Base-by-base conservation (phyloP, 495 filamentous ascomycete genomes). In the Acidomyces sp. region DNA sequence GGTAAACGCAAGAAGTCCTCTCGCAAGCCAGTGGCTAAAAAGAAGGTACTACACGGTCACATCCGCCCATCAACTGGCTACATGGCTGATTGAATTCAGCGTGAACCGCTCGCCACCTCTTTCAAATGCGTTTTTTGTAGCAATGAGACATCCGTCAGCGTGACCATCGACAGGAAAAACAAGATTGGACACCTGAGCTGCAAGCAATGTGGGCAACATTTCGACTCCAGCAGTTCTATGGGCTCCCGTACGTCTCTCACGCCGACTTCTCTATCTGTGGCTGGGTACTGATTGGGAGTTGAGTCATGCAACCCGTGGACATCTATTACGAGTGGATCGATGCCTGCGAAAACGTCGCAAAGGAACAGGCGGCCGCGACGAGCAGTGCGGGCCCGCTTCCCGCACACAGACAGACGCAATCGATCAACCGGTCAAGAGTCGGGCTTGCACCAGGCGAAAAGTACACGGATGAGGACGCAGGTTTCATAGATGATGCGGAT, bases 41-140 rank as follows among this genome's bases (percentile, higher is more conserved):
- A 80, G 62, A 94, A 80, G 78, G 85, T 88, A 41, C 29, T 20
- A 11, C 19, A 23, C 4, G 19, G 9, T 17, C 28, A 12, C 2
- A 18, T 24, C 16, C 16, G 13, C 27, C 18, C 37, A 23, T 40
- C 26, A 19, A 45, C 21, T 25, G 18, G 13, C 16, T 19, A 24
- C 32, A 30, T 10, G 19, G 22, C 34, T 40, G 23, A 46, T 29
- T n/a, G 6, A n/a, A 13, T 32, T 41, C 53, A 94, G 88, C 75
- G 72, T 55, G 88, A 93, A 53, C 81, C 84, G 11, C 72, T 97
- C n/a, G 66, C 85, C 12, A 87, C 80, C 2, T 69, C 74, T 16
- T 97, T 97, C 59, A 76, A 85, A n/a, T 97, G 90, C 56, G 75
- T 95, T 22, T 97, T 97, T 62, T 97, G 90, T 68, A 96, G 94